Evolutionary conservation across 768 basidiomycete species (phyloP), one percentile per base, ranked within the genome.

Genomic region (Imleria badia): DNA sequence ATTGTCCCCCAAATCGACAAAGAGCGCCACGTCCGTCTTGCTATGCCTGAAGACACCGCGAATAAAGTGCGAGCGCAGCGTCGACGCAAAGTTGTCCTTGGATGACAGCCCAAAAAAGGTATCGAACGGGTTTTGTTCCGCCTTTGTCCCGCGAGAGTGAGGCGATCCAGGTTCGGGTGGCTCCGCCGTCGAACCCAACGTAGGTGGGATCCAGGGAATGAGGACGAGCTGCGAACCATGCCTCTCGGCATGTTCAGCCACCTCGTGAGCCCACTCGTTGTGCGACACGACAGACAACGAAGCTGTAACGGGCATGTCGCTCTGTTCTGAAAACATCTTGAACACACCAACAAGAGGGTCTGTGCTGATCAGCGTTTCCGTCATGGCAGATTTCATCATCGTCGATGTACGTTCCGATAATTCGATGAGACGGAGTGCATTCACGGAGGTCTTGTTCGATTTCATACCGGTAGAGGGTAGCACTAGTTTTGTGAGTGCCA

Each of bases 391-490:
- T 65, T 84, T 87, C 70, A 98, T 82, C 34, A 96, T 83, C 1
- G 89, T 88, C 3, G 91, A 94, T 2, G 91, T 91, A 54, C 97
- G 88, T 35, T 87, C 87, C 1, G 91, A 90, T 42, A 98, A 75
- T 67, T 98, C 94, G 38, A 98, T 83, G 9, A 98, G 79, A 19
- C 95, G 92, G 3, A 98, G 79, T 0, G 89, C 89, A 59, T 92
- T 83, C 33, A 96, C 76, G 11, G 45, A 49, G 5, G 61, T 48
- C 51, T 15, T 56, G 15, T 44, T 42, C 2, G 51, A 30, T 7
- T 40, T 46, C 17, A 3, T 26, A 0, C 49, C 23, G 7, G 63
- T 48, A 53, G 20, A 69, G 2, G 78, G 72, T 19, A 86, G 85
- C 19, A 97, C 77, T 31, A 98, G 81, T 65, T 95, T 89, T 0